phyloP scores from a whole-genome alignment of 257 asterid species.

The Verbascum thapsus region DNA sequence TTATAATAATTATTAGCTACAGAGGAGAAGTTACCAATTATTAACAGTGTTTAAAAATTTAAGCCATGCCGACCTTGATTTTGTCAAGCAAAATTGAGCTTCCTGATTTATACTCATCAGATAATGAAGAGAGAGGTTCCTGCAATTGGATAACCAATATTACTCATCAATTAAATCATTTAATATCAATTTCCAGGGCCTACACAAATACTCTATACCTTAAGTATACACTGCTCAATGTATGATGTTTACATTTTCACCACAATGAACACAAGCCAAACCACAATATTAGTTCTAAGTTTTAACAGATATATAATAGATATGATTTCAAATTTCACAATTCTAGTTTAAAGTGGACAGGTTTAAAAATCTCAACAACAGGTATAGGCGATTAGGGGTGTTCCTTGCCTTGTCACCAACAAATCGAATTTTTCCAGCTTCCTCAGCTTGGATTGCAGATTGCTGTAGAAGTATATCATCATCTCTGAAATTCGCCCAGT shows the following conservation, averaged over 20 bases:
- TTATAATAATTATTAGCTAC: constrained; percentile 28
- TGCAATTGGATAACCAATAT: constrained; percentile 37
- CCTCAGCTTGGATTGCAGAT: constrained; percentile 64
- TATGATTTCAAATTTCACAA: constrained; percentile 20
- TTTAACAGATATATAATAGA: too few species aligned
- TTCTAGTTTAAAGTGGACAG: constrained; percentile 3
- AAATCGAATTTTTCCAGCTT: constrained; percentile 69
- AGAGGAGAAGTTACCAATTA: constrained; percentile 19
- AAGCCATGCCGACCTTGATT: constrained; percentile 70
- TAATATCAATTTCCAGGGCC: constrained; percentile 10
- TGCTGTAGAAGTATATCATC: constrained; percentile 81
- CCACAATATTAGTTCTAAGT: background rate
- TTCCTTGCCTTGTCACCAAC: constrained; percentile 85
- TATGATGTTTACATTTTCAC: background rate
- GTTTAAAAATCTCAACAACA: too few species aligned
- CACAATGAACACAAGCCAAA: constrained; percentile 7
- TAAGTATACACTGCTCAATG: constrained; percentile 2
- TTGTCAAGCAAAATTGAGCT: constrained; percentile 81
- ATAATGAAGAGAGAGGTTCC: constrained; percentile 85
- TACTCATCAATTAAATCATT: constrained; percentile 26
- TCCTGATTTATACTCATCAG: constrained; percentile 81
- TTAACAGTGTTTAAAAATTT: constrained; percentile 9
- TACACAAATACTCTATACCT: background rate
- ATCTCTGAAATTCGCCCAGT: constrained; percentile 67
- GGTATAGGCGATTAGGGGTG: too few species aligned